These are phyloP conservation scores for Inonotus hispidus DNA, from an alignment of 1,284 basidiomycete genomes.

Conservation along the genomic window DNA sequence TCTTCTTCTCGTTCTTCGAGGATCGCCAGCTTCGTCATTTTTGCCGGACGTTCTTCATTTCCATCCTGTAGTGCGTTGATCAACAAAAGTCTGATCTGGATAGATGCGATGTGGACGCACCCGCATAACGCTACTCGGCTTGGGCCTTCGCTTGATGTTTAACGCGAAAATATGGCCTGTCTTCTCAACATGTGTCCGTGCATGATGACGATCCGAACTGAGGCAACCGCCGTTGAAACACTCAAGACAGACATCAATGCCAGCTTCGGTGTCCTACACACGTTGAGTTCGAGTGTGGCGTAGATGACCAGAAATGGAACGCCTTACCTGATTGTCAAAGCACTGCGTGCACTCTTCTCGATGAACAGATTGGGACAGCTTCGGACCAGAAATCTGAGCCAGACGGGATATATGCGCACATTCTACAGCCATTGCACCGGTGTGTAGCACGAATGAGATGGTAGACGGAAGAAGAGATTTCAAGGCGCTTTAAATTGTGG, in stretches of 20 bases:
- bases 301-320: slow-evolving; percentile 2
- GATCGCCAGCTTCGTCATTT: slow-evolving; percentile 89
- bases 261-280: slow-evolving; percentile 62
- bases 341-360: slow-evolving; percentile 93
- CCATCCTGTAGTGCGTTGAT: slow-evolving; percentile 24
- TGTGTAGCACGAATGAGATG: not conserved
- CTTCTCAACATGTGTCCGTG: slow-evolving; percentile 64
- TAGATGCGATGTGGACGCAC: slow-evolving; percentile 39
- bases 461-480: not conserved
- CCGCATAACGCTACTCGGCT: slow-evolving; percentile 52
- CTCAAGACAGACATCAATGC: slow-evolving; percentile 84
- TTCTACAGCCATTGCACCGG: not conserved
- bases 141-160: slow-evolving; percentile 76
- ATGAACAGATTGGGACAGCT: slow-evolving; percentile 56
- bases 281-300: not conserved
- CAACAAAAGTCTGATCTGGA: not conserved
- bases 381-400: slow-evolving; percentile 26
- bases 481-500: not conserved
- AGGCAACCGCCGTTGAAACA: slow-evolving; percentile 95
- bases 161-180: slow-evolving; percentile 74
- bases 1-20: slow-evolving; percentile 83
- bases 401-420: slow-evolving; percentile 8
- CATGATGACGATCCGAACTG: slow-evolving; percentile 59
- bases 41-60: slow-evolving; percentile 76
- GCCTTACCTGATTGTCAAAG: slow-evolving; percentile 84